Base-by-base conservation (phyloP, 1,284 basidiomycete genomes). In the Tilletiaria anomala region DNA sequence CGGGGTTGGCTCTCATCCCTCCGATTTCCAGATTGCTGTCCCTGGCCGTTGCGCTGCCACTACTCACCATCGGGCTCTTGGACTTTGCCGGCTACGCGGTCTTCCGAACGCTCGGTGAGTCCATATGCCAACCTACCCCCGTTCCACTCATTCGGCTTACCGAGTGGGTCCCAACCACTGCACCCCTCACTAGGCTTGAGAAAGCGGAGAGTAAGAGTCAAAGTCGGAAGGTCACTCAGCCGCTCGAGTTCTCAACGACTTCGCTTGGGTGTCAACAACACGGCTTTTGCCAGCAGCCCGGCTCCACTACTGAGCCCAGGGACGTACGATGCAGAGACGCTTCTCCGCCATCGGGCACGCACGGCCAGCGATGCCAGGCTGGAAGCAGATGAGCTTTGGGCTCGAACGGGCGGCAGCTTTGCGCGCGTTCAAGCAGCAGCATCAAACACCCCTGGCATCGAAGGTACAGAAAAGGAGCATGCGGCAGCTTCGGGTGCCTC, bases 81-180 rank as follows among this genome's bases (percentile, higher is more conserved):
- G 58, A 61, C 40, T 58, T 61, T 44, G 58, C 58, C 24, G 56
- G 56, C 4, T 61, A 61, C 31, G 56, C 56, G 6, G 54, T 61
- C 6, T 54, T 61, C 34, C 45, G 58, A 23, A 58, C 56, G 19
- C 49, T 61, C 11, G 58, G 57, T 57, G 42, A 35, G 56, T 56
- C 16, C 19, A 26, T 6, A 17, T 5, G 16, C 20, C 6, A 6
- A 15, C 21, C 18, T 22, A 38, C n/a, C 24, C 17, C 20, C 10
- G 15, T 8, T 37, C n/a, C 12, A 17, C 35, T 16, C 24, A 22
- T 29, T 37, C n/a, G 8, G 8, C 14, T 37, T 19, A 21, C 20
- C 10, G 14, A 29, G 14, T 5, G 21, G 15, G 35, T 19, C 6
- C 6, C 14, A 8, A 8, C 6, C 15, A n/a, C 6, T 2, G 8